phyloP scores from a whole-genome alignment of 345 rosid genomes.

The Gossypium stocksii region DNA sequence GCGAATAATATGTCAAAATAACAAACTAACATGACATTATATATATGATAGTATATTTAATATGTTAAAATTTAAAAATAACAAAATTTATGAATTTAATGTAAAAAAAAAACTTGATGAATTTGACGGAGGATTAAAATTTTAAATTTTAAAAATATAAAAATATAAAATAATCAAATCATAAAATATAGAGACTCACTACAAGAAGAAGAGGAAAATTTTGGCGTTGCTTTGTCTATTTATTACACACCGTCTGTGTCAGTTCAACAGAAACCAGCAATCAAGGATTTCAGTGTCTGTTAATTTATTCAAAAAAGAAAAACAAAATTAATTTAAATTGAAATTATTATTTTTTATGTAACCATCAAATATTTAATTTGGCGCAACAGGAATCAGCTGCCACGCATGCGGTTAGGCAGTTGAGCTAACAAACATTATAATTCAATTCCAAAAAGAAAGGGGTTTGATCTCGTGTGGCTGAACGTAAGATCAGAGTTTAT shows the following conservation, averaged over 20 bases:
- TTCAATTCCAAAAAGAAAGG: too few relatives aligned
- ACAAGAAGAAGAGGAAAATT: neutral
- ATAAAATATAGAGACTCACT: neutral
- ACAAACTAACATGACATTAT: fast-evolving
- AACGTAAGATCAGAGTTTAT: neutral
- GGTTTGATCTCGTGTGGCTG: neutral
- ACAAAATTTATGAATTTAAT: too few relatives aligned
- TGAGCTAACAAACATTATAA: neutral
- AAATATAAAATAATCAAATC: neutral
- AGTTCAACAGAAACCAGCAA: slow-evolving; percentile 7
- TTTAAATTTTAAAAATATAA: neutral
- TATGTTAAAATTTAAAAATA: too few relatives aligned
- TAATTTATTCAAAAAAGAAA: neutral
- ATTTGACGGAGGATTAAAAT: too few relatives aligned
- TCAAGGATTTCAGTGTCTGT: slow-evolving; percentile 17
- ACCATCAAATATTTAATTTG: neutral
- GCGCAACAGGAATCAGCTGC: neutral
- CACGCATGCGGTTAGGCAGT: slow-evolving; percentile 6
- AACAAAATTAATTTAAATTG: neutral
- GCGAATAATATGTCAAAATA: too few relatives aligned
- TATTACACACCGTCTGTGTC: neutral
- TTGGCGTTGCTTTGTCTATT: slow-evolving; percentile 6
- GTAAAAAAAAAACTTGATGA: too few relatives aligned
- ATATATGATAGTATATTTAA: too few relatives aligned
- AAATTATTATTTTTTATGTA: neutral